These are phyloP conservation scores for Mycocentrospora acerina DNA, from an alignment of 2,329 filamentous ascomycete species.

Conservation along the genomic window DNA sequence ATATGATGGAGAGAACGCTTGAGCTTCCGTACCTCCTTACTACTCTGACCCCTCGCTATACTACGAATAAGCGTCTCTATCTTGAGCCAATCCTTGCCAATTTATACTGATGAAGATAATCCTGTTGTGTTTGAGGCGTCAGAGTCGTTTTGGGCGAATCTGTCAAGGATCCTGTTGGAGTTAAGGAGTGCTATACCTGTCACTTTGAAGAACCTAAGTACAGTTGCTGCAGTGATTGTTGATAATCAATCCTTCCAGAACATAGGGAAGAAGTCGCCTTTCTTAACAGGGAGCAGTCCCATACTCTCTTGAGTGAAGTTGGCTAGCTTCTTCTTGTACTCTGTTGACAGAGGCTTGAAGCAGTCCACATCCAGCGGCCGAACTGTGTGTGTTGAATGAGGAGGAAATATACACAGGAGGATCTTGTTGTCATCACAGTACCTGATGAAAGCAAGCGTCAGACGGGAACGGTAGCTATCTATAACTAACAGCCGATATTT, in stretches of 20 bases:
- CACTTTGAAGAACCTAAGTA: conserved; percentile 4
- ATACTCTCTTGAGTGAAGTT: background rate
- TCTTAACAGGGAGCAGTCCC: background rate
- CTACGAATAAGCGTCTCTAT: conserved; percentile 3
- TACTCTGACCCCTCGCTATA: background rate
- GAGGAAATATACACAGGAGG: conserved; percentile 3
- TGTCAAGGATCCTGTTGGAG: conserved; percentile 2
- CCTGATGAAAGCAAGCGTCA: conserved; percentile 6
- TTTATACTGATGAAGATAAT: background rate
- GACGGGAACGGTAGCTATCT: background rate
- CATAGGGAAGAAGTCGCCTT: conserved; percentile 1
- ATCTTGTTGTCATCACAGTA: conserved; percentile 14
- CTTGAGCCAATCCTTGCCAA: conserved; percentile 4
- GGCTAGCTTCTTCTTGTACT: conserved; percentile 1
- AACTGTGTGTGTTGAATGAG: background rate
- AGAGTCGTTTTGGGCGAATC: background rate
- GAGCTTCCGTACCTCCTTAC: background rate
- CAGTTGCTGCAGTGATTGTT: background rate
- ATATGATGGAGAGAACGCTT: conserved; percentile 1
- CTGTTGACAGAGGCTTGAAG: conserved; percentile 1
- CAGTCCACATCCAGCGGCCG: conserved; percentile 1
- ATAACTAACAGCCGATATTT: too few species aligned
- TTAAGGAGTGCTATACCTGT: conserved; percentile 6
- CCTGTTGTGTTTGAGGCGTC: background rate
- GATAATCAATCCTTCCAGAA: conserved; percentile 1